A percentile compares a stretch with the other conserved stretches of the same genome.
Conservation (phyloP, 1,139 yeast species). For the Hyphopichia fennica region DNA sequence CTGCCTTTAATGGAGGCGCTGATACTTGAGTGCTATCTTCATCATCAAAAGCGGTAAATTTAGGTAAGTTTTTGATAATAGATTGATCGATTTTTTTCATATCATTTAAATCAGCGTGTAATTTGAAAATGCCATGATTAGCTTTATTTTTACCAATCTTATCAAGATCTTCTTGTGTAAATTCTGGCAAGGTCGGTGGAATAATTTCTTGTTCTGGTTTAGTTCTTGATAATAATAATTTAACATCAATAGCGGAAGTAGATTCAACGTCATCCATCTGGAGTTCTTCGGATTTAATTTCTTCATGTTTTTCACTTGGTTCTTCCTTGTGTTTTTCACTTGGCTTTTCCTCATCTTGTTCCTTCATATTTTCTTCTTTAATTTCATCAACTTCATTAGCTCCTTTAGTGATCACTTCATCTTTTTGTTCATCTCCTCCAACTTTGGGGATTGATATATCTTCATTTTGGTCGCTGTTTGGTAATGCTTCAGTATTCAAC, state of each 20-base stretch:
- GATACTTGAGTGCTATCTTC: slow-evolving; percentile 18
- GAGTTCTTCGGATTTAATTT: background rate
- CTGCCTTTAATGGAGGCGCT: slow-evolving; percentile 23
- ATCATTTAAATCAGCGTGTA: slow-evolving; percentile 51
- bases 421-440: slow-evolving; percentile 2
- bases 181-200: slow-evolving; percentile 23
- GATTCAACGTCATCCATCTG: slow-evolving; percentile 5
- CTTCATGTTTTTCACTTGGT: background rate
- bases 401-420: background rate
- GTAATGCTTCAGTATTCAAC: too few relatives aligned
- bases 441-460: background rate
- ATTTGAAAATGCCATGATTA: slow-evolving; percentile 51
- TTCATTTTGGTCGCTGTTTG: slow-evolving; percentile 4
- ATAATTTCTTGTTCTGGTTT: slow-evolving; percentile 27
- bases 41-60: slow-evolving; percentile 52
- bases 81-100: slow-evolving; percentile 56
- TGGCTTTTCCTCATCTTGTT: background rate
- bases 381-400: background rate
- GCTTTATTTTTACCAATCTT: slow-evolving; percentile 7
- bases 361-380: background rate
- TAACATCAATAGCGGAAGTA: slow-evolving; percentile 23
- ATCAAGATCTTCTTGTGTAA: slow-evolving; percentile 21
- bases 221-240: slow-evolving; percentile 25
- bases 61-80: slow-evolving; percentile 54
- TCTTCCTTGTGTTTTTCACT: too few relatives aligned